Conservation (phyloP, 2,329 filamentous ascomycete species). For the Monosporascus sp. region DNA sequence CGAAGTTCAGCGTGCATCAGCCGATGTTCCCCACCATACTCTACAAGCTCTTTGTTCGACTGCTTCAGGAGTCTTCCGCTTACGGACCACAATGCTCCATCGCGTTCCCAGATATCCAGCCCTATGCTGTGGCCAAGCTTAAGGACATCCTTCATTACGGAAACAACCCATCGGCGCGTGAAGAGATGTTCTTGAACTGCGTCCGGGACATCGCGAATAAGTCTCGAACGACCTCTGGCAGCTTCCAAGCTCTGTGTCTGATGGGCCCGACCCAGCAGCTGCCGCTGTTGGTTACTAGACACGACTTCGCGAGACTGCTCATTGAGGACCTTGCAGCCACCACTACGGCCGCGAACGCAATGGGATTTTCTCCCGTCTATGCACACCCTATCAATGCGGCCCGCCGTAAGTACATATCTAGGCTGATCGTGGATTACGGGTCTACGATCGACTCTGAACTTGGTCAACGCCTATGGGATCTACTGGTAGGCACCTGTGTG, state of each 20-base stretch:
- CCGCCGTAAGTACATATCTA: slow-evolving; percentile 53
- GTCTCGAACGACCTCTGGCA: slow-evolving; percentile 64
- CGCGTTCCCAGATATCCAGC: slow-evolving; percentile 57
- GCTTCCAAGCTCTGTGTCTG: slow-evolving; percentile 60
- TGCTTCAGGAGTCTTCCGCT: slow-evolving; percentile 68
- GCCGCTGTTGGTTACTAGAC: slow-evolving; percentile 52
- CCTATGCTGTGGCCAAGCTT: slow-evolving; percentile 59
- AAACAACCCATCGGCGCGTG: slow-evolving; percentile 49
- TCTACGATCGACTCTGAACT: slow-evolving; percentile 59
- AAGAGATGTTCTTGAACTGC: slow-evolving; percentile 61
- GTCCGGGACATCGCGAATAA: slow-evolving; percentile 62
- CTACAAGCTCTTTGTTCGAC: slow-evolving; percentile 53
- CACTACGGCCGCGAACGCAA: slow-evolving; percentile 35
- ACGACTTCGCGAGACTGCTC: slow-evolving; percentile 57
- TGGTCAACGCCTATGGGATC: slow-evolving; percentile 64
- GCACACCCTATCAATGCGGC: slow-evolving; percentile 44
- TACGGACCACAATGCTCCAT: slow-evolving; percentile 48
- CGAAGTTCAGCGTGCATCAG: slow-evolving; percentile 30
- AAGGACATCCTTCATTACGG: slow-evolving; percentile 54
- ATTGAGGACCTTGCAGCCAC: slow-evolving; percentile 61
- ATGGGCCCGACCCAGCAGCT: slow-evolving; percentile 50
- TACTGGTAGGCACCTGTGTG: slow-evolving; percentile 62
- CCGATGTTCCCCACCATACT: slow-evolving; percentile 27
- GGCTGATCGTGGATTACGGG: slow-evolving; percentile 54
- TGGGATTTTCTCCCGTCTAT: slow-evolving; percentile 40